Conservation (phyloP, 805 yeast genomes). For the Hanseniaspora osmophila region DNA sequence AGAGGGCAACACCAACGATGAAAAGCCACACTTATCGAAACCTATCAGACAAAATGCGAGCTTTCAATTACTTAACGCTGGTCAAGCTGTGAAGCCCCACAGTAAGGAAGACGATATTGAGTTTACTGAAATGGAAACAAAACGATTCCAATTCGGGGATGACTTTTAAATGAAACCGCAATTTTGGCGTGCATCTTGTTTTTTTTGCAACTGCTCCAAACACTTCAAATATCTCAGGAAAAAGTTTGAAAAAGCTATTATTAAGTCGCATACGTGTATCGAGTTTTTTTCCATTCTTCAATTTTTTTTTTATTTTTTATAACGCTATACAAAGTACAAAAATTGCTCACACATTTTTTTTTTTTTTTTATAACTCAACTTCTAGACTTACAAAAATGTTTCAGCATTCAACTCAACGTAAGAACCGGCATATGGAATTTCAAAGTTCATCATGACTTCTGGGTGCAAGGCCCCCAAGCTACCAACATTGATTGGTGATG, state of each 20-base stretch:
- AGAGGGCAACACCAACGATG: background rate
- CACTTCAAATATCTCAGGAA: no score
- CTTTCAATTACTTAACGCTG: constrained; percentile 18
- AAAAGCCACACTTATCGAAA: background rate
- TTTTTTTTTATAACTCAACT: no score
- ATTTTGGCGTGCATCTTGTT: no score
- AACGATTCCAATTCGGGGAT: constrained; percentile 19
- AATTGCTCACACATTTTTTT: no score
- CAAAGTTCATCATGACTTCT: constrained; percentile 73
- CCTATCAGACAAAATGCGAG: background rate
- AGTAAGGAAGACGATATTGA: constrained; percentile 20
- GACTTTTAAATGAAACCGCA: constrained; percentile 10
- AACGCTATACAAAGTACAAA: no score
- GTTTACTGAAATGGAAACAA: constrained; percentile 5
- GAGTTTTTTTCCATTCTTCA: constrained; percentile 7
- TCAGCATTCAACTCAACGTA: constrained; percentile 82
- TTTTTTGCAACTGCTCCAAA: no score
- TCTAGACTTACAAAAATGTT: constrained; percentile 47
- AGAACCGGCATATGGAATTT: constrained; percentile 85
- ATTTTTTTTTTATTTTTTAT: constrained; percentile 4
- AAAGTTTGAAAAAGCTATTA: no score
- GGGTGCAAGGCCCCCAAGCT: constrained; percentile 92
- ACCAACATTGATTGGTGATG: constrained; percentile 51
- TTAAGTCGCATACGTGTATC: no score
- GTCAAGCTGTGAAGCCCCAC: constrained; percentile 13